These are phyloP conservation scores for Kodamaea kakaduensis DNA, from an alignment of 805 yeast species.

Conservation along the genomic window DNA sequence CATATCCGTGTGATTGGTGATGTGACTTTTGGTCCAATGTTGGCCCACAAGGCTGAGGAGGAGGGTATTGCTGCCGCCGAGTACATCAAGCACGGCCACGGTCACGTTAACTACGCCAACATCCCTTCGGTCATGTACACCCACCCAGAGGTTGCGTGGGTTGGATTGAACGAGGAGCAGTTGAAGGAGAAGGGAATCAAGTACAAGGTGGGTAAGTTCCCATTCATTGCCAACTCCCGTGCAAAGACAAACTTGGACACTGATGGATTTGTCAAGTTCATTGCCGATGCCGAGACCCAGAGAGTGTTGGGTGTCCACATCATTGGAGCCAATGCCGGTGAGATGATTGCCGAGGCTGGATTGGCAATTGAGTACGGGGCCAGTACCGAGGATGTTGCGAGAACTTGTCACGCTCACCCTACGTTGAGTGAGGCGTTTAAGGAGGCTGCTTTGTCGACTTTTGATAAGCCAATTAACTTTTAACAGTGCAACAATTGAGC, in stretches of 20 bases:
- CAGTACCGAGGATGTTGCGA: slow-evolving; percentile 93
- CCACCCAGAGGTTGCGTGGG: slow-evolving; percentile 99
- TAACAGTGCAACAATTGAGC: no score
- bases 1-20: slow-evolving; percentile 98
- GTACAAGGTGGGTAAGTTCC: slow-evolving; percentile 96
- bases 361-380: slow-evolving; percentile 99
- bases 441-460: slow-evolving; percentile 94
- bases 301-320: slow-evolving; percentile 95
- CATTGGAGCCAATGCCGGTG: slow-evolving; percentile 98
- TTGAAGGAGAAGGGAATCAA: slow-evolving; percentile 87
- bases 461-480: slow-evolving; percentile 86
- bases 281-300: slow-evolving; percentile 96
- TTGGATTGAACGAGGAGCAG: slow-evolving; percentile 93
- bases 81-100: slow-evolving; percentile 87
- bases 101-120: slow-evolving; percentile 97
- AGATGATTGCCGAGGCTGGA: slow-evolving; percentile 98
- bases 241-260: slow-evolving; percentile 97
- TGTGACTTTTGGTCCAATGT: slow-evolving; percentile 97
- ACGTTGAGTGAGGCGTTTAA: slow-evolving; percentile 96
- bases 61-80: slow-evolving; percentile 99
- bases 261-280: slow-evolving; percentile 93
- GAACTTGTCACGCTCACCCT: slow-evolving; percentile 99
- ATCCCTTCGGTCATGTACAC: slow-evolving; percentile 99
- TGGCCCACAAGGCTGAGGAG: slow-evolving; percentile 99
- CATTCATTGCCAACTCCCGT: slow-evolving; percentile 98